Evolutionary conservation across 2,329 filamentous ascomycete genomes (phyloP), one percentile per base, ranked within the genome.

Genomic region (Aspergillus cejpii): DNA sequence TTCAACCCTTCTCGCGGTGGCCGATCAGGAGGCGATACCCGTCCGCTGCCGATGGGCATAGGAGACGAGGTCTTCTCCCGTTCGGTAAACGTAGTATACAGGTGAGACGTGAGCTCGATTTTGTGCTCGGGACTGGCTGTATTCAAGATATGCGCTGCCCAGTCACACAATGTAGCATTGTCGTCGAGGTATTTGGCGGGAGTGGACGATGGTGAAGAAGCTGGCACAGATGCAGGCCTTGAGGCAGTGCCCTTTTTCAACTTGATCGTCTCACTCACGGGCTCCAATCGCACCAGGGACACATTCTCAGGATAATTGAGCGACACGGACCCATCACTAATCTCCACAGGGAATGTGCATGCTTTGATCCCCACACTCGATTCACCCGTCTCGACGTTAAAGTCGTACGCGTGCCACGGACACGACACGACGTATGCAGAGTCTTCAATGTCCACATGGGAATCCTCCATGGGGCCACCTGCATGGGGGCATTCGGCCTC

Each of bases 381-480:
- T 56, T 73, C 68, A 43, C 71, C 71, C 0, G 71, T 73, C 55
- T 73, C 69, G 45, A 73, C 68, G 44, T 73, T 73, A 49, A 74
- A 74, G 52, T 74, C 71, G 51, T 74, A 74, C 2, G 71, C 71
- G 54, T 74, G 71, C 71, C 71, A 74, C 11, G 71, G 71, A 47
- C 71, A 74, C 1, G 70, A 72, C 14, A 65, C 70, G 19, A 74
- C 56, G 48, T 74, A 74, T 1, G 69, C 68, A 0, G 70, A 73
- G 46, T 74, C 71, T 46, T 74, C 71, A 42, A 74, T 74, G 43
- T 74, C 71, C 19, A 74, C 64, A 6, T 66, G 62, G 1, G 70
- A 69, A 14, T 73, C 69, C 5, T 64, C 57, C 70, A 74, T 72
- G 0, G 71, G 71, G 0, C 71, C 71, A 6, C 71, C 71, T 0